Percentiles rank a stretch among this genome's conserved stretches.
Conservation (phyloP, 2,329 filamentous ascomycete genomes). For the Magnaporthiopsis poae region DNA sequence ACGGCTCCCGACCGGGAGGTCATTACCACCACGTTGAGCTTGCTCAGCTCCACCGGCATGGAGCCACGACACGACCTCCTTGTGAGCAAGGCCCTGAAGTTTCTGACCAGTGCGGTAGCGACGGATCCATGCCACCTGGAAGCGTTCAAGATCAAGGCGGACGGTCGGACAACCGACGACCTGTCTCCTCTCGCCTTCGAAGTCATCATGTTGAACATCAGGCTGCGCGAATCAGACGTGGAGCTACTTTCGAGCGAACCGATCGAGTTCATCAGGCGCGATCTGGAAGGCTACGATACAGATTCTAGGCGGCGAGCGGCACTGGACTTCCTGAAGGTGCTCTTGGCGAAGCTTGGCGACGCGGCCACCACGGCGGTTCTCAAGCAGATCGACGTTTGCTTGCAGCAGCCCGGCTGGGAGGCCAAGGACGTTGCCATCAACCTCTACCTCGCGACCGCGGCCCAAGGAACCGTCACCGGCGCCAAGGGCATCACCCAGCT, state of each 20-base stretch:
- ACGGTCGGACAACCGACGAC: not conserved
- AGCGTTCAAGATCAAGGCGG: constrained; percentile 57
- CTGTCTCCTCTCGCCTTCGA: not conserved
- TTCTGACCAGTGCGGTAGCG: constrained; percentile 73
- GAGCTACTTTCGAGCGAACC: constrained; percentile 97
- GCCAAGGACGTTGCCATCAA: constrained; percentile 98
- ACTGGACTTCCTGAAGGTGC: constrained; percentile 82
- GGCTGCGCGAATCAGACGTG: constrained; percentile 81
- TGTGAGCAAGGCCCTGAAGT: constrained; percentile 88
- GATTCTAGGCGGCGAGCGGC: constrained; percentile 86
- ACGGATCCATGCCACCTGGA: constrained; percentile 67
- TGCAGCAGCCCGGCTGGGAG: constrained; percentile 82
- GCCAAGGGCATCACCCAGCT: constrained; percentile 84
- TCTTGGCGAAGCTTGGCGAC: constrained; percentile 56
- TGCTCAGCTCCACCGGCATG: constrained; percentile 74
- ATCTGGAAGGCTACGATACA: constrained; percentile 90
- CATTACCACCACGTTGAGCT: constrained; percentile 79
- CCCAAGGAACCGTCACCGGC: constrained; percentile 78
- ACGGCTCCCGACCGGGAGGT: constrained; percentile 63
- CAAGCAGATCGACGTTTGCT: constrained; percentile 76
- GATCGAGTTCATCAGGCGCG: constrained; percentile 92
- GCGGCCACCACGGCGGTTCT: constrained; percentile 75
- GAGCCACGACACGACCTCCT: constrained; percentile 91
- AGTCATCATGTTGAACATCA: constrained; percentile 86
- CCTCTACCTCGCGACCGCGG: constrained; percentile 85